phyloP scores from a whole-genome alignment of 1,284 basidiomycete genomes.

The Cutaneotrichosporon curvatum region DNA sequence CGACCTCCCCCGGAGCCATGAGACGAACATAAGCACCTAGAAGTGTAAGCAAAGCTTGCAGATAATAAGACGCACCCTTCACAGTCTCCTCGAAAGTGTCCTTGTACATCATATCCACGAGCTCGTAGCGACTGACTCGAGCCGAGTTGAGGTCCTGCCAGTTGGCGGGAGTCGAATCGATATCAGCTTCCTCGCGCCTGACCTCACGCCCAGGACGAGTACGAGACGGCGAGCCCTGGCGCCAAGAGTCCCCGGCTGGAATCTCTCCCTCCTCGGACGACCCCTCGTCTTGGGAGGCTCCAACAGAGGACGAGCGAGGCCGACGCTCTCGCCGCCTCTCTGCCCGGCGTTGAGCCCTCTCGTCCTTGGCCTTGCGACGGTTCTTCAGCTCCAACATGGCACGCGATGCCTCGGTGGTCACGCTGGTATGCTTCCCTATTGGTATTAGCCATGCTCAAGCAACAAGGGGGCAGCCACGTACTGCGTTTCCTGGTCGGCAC shows the following conservation, averaged over 20 bases:
- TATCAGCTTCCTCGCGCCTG: constrained; percentile 61
- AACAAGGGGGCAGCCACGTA: no score
- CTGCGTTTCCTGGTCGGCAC: constrained; percentile 47
- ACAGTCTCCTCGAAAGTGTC: constrained; percentile 27
- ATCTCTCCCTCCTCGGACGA: constrained; percentile 60
- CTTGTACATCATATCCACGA: constrained; percentile 50
- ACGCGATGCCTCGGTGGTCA: constrained; percentile 71
- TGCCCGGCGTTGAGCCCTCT: constrained; percentile 31
- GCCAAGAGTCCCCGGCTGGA: constrained; percentile 57
- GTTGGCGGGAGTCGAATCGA: constrained; percentile 57
- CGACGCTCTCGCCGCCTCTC: constrained; percentile 52
- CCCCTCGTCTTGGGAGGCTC: constrained; percentile 19
- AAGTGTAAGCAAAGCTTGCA: neutral
- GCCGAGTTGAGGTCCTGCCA: constrained; percentile 61
- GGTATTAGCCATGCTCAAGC: no score
- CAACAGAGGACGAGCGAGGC: constrained; percentile 41
- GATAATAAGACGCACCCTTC: constrained; percentile 14
- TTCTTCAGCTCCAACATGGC: constrained; percentile 78
- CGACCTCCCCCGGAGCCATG: constrained; percentile 54
- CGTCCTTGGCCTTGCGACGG: constrained; percentile 58
- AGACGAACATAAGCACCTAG: constrained; percentile 76
- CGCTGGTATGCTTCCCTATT: constrained; percentile 67
- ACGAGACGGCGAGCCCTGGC: constrained; percentile 17
- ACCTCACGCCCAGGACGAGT: constrained; percentile 26
- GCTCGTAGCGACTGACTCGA: constrained; percentile 71